Base-by-base conservation (phyloP, 805 yeast species). In the Blastobotrys mokoenaii region DNA sequence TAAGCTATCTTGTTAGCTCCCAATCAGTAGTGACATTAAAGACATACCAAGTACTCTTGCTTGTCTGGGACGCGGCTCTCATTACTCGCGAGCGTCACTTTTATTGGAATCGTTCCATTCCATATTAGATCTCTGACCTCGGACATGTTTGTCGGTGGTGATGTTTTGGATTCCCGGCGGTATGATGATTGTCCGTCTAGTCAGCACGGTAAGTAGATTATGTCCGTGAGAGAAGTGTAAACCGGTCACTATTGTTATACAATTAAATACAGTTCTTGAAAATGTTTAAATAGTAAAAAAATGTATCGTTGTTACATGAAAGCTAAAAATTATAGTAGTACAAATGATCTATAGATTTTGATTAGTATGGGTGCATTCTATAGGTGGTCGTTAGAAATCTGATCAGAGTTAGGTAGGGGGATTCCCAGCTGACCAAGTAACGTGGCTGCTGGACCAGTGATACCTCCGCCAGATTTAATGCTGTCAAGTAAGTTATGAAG, bases 361-460 rank as follows among this genome's bases (percentile, higher is more conserved):
- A 34, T 9, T 34, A 34, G 18, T 17, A 14, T 14, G 15, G 3
- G 10, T 34, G 18, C 37, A 34, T 34, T 3, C 18, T 9, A 31
- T 35, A 16, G 7, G n/a, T 22, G 27, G 16, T 37, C 27, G n/a
- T 11, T 22, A 6, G n/a, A 11, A 20, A 18, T 6, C 15, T 20
- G 30, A 3, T 20, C 30, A 17, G 30, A 15, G 14, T 14, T 11
- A 8, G 29, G 39, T 7, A 38, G 6, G 32, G 33, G 17, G 4
- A 42, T 20, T 11, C 64, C 65, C 40, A 61, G 37, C 31, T 54
- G 59, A 22, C 61, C 60, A 7, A 68, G 51, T n/a, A 67, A 52
- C 12, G 67, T 58, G 9, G 66, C 54, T 2, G 64, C 63, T 1
- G 72, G 72, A 0, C 71, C 71, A 14, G 58, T 56, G 2, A 54